Conservation (phyloP, 1,139 yeast species). For the Wickerhamiella pararugosa region DNA sequence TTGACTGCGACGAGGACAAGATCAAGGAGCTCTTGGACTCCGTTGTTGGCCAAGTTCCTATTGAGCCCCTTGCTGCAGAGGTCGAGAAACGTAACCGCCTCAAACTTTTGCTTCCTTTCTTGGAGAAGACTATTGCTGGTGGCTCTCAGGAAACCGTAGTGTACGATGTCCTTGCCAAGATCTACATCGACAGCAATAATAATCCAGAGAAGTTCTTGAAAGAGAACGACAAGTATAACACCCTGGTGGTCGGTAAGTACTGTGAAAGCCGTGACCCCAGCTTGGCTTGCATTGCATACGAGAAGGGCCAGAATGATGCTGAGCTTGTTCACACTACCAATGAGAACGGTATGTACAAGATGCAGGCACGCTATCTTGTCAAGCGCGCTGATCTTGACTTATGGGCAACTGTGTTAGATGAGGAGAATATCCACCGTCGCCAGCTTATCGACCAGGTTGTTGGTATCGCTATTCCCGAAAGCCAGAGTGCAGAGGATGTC, state of each 20-base stretch:
- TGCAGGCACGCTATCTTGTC: constrained; percentile 90
- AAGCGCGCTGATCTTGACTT: constrained; percentile 67
- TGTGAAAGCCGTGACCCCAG: constrained; percentile 99
- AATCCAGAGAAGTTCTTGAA: constrained; percentile 92
- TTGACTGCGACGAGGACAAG: constrained; percentile 86
- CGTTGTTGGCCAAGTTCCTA: constrained; percentile 90
- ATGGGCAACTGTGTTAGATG: constrained; percentile 66
- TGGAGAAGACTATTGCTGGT: constrained; percentile 75
- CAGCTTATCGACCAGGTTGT: constrained; percentile 87
- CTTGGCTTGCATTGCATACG: constrained; percentile 91
- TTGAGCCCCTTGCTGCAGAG: constrained; percentile 75
- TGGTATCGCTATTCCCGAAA: constrained; percentile 92
- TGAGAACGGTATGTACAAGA: constrained; percentile 95
- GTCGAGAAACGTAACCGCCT: constrained; percentile 94
- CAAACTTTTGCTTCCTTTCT: constrained; percentile 79
- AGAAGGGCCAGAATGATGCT: constrained; percentile 82
- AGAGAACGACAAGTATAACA: constrained; percentile 80
- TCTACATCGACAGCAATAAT: constrained; percentile 93
- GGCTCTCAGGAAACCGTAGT: constrained; percentile 89
- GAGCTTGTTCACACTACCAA: constrained; percentile 86
- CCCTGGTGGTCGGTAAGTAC: constrained; percentile 89
- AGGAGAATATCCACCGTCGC: constrained; percentile 74
- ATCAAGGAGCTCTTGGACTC: constrained; percentile 70
- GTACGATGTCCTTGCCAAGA: constrained; percentile 89
- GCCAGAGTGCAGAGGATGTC: constrained; percentile 89